Conservation (phyloP, 2,329 filamentous ascomycete genomes). For the Ascochyta koolunga region DNA sequence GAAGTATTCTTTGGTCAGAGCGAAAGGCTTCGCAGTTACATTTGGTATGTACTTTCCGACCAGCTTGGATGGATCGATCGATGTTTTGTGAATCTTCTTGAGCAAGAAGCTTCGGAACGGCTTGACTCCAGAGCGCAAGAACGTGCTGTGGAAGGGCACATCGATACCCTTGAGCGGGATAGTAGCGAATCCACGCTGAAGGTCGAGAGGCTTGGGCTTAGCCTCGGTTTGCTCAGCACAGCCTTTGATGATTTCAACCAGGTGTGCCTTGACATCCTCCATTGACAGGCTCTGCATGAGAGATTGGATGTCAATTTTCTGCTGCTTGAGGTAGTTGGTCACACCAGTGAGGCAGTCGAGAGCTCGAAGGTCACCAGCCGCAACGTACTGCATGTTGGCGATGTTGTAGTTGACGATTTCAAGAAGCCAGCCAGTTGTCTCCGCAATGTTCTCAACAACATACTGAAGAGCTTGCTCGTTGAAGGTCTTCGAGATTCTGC, state of each 20-base stretch:
- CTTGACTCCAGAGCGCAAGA: slow-evolving; percentile 97
- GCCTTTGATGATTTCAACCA: slow-evolving; percentile 88
- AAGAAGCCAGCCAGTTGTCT: slow-evolving; percentile 91
- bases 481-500: slow-evolving; percentile 97
- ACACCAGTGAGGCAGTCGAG: slow-evolving; percentile 75
- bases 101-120: slow-evolving; percentile 97
- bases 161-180: slow-evolving; percentile 97
- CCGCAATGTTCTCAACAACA: slow-evolving; percentile 92
- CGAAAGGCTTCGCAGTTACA: slow-evolving; percentile 94
- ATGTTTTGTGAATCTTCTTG: slow-evolving; percentile 99
- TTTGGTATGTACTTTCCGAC: slow-evolving; percentile 99
- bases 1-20: slow-evolving; percentile 97
- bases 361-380: slow-evolving; percentile 69
- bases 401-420: slow-evolving; percentile 98
- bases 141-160: slow-evolving; percentile 98
- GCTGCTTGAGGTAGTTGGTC: slow-evolving; percentile 92
- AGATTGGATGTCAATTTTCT: slow-evolving; percentile 96
- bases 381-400: slow-evolving; percentile 73
- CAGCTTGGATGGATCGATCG: slow-evolving; percentile 94
- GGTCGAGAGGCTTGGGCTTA: slow-evolving; percentile 86
- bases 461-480: slow-evolving; percentile 97
- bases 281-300: slow-evolving; percentile 85
- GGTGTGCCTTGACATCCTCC: slow-evolving; percentile 87
- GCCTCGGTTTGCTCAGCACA: slow-evolving; percentile 85
- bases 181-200: slow-evolving; percentile 94